Evolutionary conservation across 1,139 yeast species (phyloP), one percentile per base, ranked within the genome.

Genomic region (Magnusiomyces clavatus): DNA sequence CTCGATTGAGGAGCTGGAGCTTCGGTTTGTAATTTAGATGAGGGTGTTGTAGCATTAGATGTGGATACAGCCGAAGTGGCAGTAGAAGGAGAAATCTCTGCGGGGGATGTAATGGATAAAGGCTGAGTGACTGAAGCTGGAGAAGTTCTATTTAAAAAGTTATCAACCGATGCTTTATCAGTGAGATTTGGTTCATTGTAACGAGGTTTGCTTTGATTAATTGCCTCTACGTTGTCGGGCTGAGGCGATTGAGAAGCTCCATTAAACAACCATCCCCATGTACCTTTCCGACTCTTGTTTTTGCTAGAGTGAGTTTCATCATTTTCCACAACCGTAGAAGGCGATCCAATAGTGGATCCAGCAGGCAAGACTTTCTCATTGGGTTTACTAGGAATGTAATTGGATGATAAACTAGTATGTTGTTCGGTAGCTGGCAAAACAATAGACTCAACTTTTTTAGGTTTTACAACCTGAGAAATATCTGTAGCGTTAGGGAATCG

Each of bases 221-320:
- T 24, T 5, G 31, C 6, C 31, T 24, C 31, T 5, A 8, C 6
- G 8, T 24, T 24, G 4, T 24, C 31, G 8, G 31, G 8, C 8
- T 24, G 31, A n/a, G 43, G n/a, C 2, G 31, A 24, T 24, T 24
- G 31, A n/a, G 43, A 16, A 6, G 42, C 39, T 20, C 56, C 53
- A 20, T 46, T 57, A 44, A 60, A 60, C 8, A 61, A 52, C 63
- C 64, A 60, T 8, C 62, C 56, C 63, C 63, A 61, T 3, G 61
- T 59, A 16, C 58, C 58, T 37, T 60, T 60, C 11, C 57, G 51
- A 12, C 55, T 46, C 46, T 56, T 53, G 16, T 35, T 14, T 53
- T 39, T 50, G 50, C 47, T 48, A 5, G 47, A 24, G 16, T 20
- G 51, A 35, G 45, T 14, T 39, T 52, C 56, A 40, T 51, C 51